Evolutionary conservation across 2,329 filamentous ascomycete genomes (phyloP).

Genomic region (Scolecobasidium constrictum): DNA sequence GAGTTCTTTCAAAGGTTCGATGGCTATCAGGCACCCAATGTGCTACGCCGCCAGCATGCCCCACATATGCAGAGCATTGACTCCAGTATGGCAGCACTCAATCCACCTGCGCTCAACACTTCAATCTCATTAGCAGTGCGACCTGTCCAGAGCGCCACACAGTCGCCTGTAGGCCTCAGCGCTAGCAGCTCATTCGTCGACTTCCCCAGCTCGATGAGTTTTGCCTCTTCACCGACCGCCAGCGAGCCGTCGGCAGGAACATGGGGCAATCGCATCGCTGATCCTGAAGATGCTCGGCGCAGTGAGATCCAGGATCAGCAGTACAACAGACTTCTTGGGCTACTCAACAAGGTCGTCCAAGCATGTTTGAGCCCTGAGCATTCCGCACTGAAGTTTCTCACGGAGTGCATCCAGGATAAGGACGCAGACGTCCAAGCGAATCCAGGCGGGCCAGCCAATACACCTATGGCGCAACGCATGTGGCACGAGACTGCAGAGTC

Average conservation of each 20-base stretch:
- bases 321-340: background rate
- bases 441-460: background rate
- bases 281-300: background rate
- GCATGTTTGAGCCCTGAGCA: background rate
- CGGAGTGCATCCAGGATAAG: background rate
- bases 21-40: background rate
- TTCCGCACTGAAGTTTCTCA: background rate
- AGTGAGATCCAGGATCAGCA: background rate
- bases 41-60: background rate
- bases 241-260: background rate
- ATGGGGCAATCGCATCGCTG: background rate
- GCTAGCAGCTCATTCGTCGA: background rate
- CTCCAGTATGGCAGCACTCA: background rate
- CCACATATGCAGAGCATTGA: background rate
- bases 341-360: background rate
- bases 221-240: background rate
- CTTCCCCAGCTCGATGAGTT: background rate
- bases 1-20: slow-evolving; percentile 1
- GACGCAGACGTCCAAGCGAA: background rate
- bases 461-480: background rate
- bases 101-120: background rate
- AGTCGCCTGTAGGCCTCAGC: background rate
- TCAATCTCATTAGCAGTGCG: background rate
- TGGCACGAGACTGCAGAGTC: background rate
- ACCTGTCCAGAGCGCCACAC: background rate